phyloP scores from a whole-genome alignment of 2,329 filamentous ascomycete species.

The Hawksworthiomyces lignivorus region DNA sequence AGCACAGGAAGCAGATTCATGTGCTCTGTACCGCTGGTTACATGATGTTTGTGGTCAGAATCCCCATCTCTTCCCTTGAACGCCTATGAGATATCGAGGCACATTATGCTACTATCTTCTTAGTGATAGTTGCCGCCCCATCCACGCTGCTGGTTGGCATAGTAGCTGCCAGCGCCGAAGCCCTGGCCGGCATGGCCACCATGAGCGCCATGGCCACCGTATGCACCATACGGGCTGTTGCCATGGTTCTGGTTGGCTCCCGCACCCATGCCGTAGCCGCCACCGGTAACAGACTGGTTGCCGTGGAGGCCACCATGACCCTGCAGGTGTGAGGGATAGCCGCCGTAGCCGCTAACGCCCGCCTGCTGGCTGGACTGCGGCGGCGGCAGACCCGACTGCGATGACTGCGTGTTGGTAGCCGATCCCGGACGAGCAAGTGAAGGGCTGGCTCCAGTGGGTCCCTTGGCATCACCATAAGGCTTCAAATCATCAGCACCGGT shows the following conservation, averaged over 20 bases:
- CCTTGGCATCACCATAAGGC: slow-evolving; percentile 50
- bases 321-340: slow-evolving; percentile 48
- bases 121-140: slow-evolving; percentile 53
- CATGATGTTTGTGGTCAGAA: too few relatives aligned
- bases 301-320: slow-evolving; percentile 46
- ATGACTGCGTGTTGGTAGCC: slow-evolving; percentile 45
- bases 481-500: slow-evolving; percentile 47
- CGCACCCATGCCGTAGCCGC: slow-evolving; percentile 47
- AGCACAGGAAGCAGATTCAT: too few relatives aligned
- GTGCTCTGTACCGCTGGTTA: too few relatives aligned
- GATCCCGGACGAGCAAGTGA: slow-evolving; percentile 52
- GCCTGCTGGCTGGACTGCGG: slow-evolving; percentile 45
- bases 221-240: slow-evolving; percentile 47
- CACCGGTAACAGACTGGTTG: slow-evolving; percentile 32
- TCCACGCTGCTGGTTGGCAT: slow-evolving; percentile 42
- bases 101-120: too few relatives aligned
- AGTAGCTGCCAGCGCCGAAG: slow-evolving; percentile 41
- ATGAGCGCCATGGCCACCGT: slow-evolving; percentile 39
- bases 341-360: slow-evolving; percentile 44
- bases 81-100: too few relatives aligned
- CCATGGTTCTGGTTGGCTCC: slow-evolving; percentile 44
- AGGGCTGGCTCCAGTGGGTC: slow-evolving; percentile 46
- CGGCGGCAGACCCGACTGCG: slow-evolving; percentile 48
- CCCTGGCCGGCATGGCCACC: slow-evolving; percentile 40
- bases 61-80: background rate